phyloP scores from a whole-genome alignment of 164 flowering plant species.

The Malania oleifera region DNA sequence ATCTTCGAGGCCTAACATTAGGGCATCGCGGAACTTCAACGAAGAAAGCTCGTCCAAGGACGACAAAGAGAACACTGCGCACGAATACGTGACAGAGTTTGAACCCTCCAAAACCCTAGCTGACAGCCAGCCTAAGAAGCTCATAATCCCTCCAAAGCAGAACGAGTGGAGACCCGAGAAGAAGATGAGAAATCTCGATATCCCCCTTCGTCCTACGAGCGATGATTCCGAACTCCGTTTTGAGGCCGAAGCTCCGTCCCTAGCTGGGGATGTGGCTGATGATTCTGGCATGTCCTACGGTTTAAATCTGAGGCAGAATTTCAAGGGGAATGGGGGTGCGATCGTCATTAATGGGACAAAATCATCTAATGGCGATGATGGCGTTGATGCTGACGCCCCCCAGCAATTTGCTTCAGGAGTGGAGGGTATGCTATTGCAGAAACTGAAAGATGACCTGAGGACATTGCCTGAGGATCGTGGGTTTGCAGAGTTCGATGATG shows the following conservation, averaged over 20 bases:
- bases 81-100: not conserved
- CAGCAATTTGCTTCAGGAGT: not conserved
- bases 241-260: conserved; percentile 1
- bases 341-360: not conserved
- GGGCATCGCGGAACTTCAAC: not conserved
- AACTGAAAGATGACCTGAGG: conserved; percentile 1
- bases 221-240: not conserved
- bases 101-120: conserved; percentile 3
- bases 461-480: conserved; percentile 5
- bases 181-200: conserved; percentile 1
- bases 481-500: not conserved
- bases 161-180: conserved; percentile 7
- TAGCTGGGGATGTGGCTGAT: not conserved
- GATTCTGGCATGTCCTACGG: conserved; percentile 1
- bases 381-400: not conserved
- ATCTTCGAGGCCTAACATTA: not conserved
- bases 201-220: not conserved
- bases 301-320: not conserved
- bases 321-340: not conserved
- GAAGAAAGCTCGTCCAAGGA: not conserved
- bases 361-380: not conserved
- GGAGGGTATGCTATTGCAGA: not conserved
- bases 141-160: conserved; percentile 3
- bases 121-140: not conserved
- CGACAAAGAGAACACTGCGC: not conserved